These are phyloP conservation scores for Oryza punctata DNA, from an alignment of 176 grass and related monocot species.

Conservation along the genomic window DNA sequence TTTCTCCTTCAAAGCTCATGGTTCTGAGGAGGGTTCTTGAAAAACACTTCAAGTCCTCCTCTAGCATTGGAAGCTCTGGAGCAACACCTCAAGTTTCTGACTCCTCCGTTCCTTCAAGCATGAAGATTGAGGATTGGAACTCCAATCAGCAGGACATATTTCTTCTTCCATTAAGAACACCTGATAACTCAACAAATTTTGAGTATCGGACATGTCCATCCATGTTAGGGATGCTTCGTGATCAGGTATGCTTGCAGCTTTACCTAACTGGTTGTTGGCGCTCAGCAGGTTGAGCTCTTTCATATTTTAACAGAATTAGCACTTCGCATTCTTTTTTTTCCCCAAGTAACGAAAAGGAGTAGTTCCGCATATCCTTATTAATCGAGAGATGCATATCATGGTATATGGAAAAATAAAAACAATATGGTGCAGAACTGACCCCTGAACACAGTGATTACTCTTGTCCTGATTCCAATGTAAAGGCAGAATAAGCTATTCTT, in stretches of 20 bases:
- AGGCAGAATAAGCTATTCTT: background rate
- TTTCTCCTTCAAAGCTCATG: constrained; percentile 54
- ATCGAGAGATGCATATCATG: background rate
- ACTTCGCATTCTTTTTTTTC: background rate
- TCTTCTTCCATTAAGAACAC: constrained; percentile 58
- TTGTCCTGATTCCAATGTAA: constrained; percentile 7
- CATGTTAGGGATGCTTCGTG: constrained; percentile 69
- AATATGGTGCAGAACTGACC: background rate
- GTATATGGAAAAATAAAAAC: background rate
- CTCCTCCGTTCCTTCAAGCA: constrained; percentile 23
- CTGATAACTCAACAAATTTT: constrained; percentile 48
- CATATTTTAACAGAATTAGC: background rate
- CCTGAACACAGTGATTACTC: background rate
- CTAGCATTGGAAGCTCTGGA: constrained; percentile 45
- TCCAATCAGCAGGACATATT: constrained; percentile 52
- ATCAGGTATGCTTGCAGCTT: constrained; percentile 63
- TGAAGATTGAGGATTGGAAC: constrained; percentile 40
- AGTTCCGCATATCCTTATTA: background rate
- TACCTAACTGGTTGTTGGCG: background rate
- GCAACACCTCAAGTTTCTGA: constrained; percentile 33
- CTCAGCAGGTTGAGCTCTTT: background rate
- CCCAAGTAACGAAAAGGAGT: background rate
- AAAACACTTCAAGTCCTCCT: constrained; percentile 60
- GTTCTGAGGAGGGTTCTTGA: constrained; percentile 56
- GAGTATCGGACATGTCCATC: constrained; percentile 65